Conservation (phyloP, 1,284 basidiomycete genomes). For the Mycena citricolor region DNA sequence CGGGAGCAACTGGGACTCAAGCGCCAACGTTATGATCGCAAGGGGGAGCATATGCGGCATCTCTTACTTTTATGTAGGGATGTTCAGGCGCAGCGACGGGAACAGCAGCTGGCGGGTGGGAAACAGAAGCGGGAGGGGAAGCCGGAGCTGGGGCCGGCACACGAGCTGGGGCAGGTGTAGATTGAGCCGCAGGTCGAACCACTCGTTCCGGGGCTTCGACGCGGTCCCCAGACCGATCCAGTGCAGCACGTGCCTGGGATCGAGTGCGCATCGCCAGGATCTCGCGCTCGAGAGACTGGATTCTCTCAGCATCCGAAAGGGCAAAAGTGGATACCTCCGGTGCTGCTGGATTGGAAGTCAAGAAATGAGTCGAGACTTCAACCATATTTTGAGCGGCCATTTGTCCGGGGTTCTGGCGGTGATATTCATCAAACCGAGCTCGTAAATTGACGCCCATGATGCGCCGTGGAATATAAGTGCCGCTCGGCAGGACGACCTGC, state of each 20-base stretch:
- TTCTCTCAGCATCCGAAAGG: constrained; percentile 3
- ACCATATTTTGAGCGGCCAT: no score
- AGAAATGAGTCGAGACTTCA: no score
- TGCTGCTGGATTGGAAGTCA: no score
- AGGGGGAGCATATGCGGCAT: constrained; percentile 4
- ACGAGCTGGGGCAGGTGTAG: not conserved
- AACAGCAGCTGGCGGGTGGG: no score
- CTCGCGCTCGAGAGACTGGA: constrained; percentile 6
- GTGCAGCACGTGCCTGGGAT: constrained; percentile 8
- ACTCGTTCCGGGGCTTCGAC: constrained; percentile 7
- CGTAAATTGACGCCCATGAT: not conserved
- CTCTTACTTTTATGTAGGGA: constrained; percentile 1
- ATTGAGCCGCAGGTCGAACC: no score
- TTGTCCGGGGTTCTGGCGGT: not conserved
- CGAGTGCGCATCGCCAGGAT: constrained; percentile 3
- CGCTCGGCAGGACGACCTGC: not conserved
- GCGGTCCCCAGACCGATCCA: constrained; percentile 5
- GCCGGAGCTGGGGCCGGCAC: not conserved
- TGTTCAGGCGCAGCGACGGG: constrained; percentile 1
- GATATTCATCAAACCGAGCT: not conserved
- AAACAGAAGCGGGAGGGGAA: not conserved
- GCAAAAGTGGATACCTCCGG: not conserved
- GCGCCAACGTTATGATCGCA: not conserved
- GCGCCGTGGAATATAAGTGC: not conserved
- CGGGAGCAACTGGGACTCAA: no score